These are phyloP conservation scores for Hypoxylon sp. DNA, from an alignment of 2,329 filamentous ascomycete species.

Conservation along the genomic window DNA sequence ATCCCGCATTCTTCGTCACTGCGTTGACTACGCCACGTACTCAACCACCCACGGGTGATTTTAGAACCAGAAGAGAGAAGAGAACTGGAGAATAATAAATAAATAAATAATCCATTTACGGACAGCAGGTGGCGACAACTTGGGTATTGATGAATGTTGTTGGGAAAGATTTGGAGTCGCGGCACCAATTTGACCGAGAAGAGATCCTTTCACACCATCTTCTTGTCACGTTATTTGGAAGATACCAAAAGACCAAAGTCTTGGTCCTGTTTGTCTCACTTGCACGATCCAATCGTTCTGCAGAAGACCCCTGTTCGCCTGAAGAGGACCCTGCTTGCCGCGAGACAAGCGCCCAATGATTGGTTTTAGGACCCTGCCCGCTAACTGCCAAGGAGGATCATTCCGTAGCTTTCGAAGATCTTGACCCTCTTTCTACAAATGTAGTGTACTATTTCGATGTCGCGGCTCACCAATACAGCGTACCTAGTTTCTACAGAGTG, in stretches of 20 bases:
- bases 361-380: slow-evolving; percentile 48
- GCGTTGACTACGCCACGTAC: slow-evolving; percentile 41
- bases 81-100: slow-evolving; percentile 8
- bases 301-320: slow-evolving; percentile 53
- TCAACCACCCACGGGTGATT: slow-evolving; percentile 15
- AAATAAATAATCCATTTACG: slow-evolving; percentile 13
- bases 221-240: slow-evolving; percentile 53
- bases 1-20: slow-evolving; percentile 36
- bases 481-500: slow-evolving; percentile 24
- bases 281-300: slow-evolving; percentile 49
- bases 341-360: slow-evolving; percentile 50
- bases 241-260: slow-evolving; percentile 42
- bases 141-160: slow-evolving; percentile 27
- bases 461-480: slow-evolving; percentile 36
- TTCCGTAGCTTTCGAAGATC: slow-evolving; percentile 46
- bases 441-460: slow-evolving; percentile 24
- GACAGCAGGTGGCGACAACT: slow-evolving; percentile 17
- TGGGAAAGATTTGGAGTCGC: slow-evolving; percentile 28
- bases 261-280: slow-evolving; percentile 46
- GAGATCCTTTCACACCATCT: slow-evolving; percentile 51
- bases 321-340: slow-evolving; percentile 49
- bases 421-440: slow-evolving; percentile 26
- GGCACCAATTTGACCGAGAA: slow-evolving; percentile 40
- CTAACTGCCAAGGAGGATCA: slow-evolving; percentile 47
- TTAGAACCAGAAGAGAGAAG: slow-evolving; percentile 19